A percentile compares a stretch with the other conserved stretches of the same genome.
These are phyloP conservation scores for Cryphonectria carpinicola DNA, from an alignment of 2,329 filamentous ascomycete genomes.

Conservation along the genomic window DNA sequence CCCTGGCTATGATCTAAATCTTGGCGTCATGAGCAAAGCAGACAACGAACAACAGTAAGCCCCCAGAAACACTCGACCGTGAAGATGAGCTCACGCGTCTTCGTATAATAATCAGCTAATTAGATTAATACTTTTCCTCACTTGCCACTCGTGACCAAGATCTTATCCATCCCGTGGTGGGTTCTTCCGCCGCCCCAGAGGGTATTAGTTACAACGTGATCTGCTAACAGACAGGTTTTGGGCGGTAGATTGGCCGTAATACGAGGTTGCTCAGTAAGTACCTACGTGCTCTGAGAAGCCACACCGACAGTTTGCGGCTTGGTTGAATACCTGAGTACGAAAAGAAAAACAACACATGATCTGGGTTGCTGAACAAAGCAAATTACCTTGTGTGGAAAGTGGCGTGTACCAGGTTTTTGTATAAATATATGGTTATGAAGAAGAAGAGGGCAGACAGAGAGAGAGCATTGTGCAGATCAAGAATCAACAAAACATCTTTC, in stretches of 20 bases:
- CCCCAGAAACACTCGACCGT: not conserved
- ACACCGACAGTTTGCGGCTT: not conserved
- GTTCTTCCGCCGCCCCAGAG: not conserved
- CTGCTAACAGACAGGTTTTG: not conserved
- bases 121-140: not conserved
- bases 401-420: not conserved
- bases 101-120: not conserved
- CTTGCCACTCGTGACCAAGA: not conserved
- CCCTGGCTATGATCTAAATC: not conserved
- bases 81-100: not conserved
- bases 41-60: not conserved
- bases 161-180: not conserved
- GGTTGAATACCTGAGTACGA: not conserved
- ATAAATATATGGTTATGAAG: not conserved
- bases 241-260: not conserved
- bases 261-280: constrained; percentile 6
- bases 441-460: not conserved
- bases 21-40: not conserved
- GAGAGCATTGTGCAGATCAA: not conserved
- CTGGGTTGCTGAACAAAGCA: not conserved
- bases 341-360: not conserved
- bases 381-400: not conserved
- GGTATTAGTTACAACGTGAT: not conserved
- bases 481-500: not conserved
- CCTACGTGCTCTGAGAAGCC: not conserved